A percentile compares a stretch with the other conserved stretches of the same genome.
phyloP scores from a whole-genome alignment of 2,329 filamentous ascomycete species.

The Stagonosporopsis cucurbitacearum region DNA sequence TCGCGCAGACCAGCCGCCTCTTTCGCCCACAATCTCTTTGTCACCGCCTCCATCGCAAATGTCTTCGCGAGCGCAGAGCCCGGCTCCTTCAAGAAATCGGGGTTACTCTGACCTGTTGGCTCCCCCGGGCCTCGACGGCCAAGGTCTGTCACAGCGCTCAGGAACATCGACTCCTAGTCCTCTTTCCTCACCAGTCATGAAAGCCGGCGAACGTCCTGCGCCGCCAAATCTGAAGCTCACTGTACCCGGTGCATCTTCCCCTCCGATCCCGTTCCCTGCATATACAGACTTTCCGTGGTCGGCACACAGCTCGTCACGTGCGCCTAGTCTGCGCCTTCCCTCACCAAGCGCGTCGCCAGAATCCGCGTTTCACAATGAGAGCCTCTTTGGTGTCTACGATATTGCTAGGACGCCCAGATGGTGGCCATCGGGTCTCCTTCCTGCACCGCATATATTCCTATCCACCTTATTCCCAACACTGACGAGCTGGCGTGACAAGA shows the following conservation, averaged over 20 bases:
- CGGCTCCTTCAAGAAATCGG: constrained; percentile 30
- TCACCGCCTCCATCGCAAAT: constrained; percentile 51
- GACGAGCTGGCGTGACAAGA: constrained; percentile 80
- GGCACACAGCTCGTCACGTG: constrained; percentile 52
- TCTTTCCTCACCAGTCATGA: constrained; percentile 36
- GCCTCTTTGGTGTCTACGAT: constrained; percentile 49
- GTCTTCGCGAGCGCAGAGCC: constrained; percentile 37
- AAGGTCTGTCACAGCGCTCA: constrained; percentile 24
- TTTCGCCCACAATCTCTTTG: constrained; percentile 49
- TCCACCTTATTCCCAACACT: constrained; percentile 87
- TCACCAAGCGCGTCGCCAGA: constrained; percentile 58
- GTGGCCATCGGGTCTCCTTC: constrained; percentile 82
- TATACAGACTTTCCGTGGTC: constrained; percentile 64
- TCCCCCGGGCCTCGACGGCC: constrained; percentile 47
- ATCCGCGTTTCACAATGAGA: constrained; percentile 57
- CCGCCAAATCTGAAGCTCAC: constrained; percentile 50
- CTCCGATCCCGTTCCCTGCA: constrained; percentile 70
- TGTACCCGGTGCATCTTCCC: constrained; percentile 51
- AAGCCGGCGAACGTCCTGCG: constrained; percentile 31
- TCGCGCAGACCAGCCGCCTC: constrained; percentile 30
- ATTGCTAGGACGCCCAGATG: constrained; percentile 63
- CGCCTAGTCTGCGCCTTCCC: constrained; percentile 65
- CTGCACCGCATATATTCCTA: constrained; percentile 72
- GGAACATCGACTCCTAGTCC: constrained; percentile 33
- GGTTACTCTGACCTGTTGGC: constrained; percentile 41